Percentiles rank a stretch among this genome's conserved stretches.
phyloP scores from a whole-genome alignment of 345 rosid genomes.

The Diplotaxis tenuifolia region DNA sequence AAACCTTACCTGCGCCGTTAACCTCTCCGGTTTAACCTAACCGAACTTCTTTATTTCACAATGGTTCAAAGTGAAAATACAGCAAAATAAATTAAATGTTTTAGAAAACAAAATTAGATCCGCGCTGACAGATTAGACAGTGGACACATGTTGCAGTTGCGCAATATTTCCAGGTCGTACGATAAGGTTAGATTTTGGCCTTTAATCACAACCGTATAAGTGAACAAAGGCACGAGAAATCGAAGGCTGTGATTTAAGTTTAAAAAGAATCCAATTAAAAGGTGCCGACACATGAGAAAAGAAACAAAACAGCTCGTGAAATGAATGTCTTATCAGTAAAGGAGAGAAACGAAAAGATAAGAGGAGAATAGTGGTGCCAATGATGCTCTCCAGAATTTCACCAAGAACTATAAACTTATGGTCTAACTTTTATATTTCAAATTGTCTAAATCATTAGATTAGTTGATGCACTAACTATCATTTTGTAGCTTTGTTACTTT shows the following conservation, averaged over 20 bases:
- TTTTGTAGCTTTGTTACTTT: background rate
- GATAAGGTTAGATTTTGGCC: slow-evolving; percentile 19
- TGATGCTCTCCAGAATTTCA: slow-evolving; percentile 25
- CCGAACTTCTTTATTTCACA: background rate
- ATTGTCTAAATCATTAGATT: background rate
- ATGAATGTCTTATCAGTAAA: slow-evolving; percentile 31
- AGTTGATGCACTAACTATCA: background rate
- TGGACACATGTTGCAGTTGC: slow-evolving; percentile 36
- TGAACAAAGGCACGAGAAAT: background rate
- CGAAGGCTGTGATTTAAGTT: slow-evolving; percentile 4
- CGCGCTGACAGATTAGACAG: slow-evolving; percentile 35
- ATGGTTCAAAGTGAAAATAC: slow-evolving; percentile 8
- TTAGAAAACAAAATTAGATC: slow-evolving; percentile 5
- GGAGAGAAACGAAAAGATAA: background rate
- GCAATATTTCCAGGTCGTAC: slow-evolving; percentile 14
- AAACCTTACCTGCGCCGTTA: slow-evolving; percentile 23
- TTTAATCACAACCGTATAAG: slow-evolving; percentile 19
- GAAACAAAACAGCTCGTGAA: slow-evolving; percentile 36
- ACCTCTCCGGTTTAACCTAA: slow-evolving; percentile 12
- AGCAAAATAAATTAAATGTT: background rate
- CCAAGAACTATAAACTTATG: background rate
- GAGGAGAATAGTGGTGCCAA: slow-evolving; percentile 28
- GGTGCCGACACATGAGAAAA: slow-evolving; percentile 35
- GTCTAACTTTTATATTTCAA: background rate
- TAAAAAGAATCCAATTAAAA: slow-evolving; percentile 28